phyloP scores from a whole-genome alignment of 768 basidiomycete species.

The Russula emetica region DNA sequence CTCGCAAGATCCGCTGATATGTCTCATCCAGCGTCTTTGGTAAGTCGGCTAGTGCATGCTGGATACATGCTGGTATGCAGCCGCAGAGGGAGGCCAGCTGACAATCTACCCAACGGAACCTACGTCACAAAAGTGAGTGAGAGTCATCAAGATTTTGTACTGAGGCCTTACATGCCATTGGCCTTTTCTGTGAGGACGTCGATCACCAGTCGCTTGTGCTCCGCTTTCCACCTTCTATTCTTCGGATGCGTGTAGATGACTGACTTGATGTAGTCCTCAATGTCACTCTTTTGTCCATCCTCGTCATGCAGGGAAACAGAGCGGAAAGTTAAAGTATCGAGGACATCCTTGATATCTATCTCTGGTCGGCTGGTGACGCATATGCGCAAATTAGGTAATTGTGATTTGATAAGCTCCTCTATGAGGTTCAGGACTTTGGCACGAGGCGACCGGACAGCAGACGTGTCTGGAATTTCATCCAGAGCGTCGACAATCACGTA shows the following conservation, averaged over 20 bases:
- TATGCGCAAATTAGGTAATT: not conserved
- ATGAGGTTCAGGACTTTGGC: not conserved
- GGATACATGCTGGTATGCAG: not conserved
- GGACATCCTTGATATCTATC: not conserved
- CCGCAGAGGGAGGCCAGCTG: not conserved
- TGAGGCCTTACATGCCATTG: not conserved
- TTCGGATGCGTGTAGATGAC: not conserved
- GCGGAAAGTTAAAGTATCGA: not conserved
- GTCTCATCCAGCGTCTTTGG: not conserved
- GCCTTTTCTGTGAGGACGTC: not conserved
- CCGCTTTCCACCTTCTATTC: not conserved
- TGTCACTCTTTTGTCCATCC: not conserved
- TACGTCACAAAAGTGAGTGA: not conserved
- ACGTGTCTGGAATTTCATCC: not conserved
- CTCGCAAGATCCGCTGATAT: not conserved
- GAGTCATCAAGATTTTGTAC: not conserved
- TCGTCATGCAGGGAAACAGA: not conserved
- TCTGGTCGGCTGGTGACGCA: not conserved
- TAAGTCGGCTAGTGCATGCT: not conserved
- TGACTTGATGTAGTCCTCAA: not conserved
- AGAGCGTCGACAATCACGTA: not conserved
- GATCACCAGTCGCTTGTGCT: not conserved
- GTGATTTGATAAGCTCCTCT: not conserved
- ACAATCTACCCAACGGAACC: not conserved
- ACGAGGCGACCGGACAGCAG: not conserved